Base-by-base conservation (phyloP, 176 grass and related monocot genomes). In the Chloris gayana region DNA sequence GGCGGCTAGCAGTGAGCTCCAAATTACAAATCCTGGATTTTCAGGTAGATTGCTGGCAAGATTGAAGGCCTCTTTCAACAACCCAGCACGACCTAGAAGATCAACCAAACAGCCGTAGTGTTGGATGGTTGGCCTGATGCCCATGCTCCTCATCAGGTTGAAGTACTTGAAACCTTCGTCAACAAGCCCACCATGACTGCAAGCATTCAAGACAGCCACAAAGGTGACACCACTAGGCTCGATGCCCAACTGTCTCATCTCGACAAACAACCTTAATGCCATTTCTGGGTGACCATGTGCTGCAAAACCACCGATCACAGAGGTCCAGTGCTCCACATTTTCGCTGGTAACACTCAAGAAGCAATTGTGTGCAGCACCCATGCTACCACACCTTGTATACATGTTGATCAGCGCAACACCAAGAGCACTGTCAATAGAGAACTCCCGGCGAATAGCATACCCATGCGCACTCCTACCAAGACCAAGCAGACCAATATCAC, bases 61-160 rank as follows among this genome's bases (percentile, higher is more conserved):
- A 11, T 50, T 47, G 14, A 87, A 83, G 33, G 91, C 87, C 72
- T 87, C 76, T 38, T 81, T 47, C 64, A 84, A 68, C 25, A 87
- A 80, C 31, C 87, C 77, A 14, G 76, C 84, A 39, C 81, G 84
- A 15, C 84, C 84, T 44, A 93, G 66, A 33, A 93, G 87, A 78
- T 93, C 87, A 64, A 89, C 77, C 72, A 93, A 78, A 42, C 87
- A 89, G 26, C 91, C 87, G 24, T 89, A 84, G 44, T 93, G 91
- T 21, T 87, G 67, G 60, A 89, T 78, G 11, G 18, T 63, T 41
- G 87, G 73, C 29, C 47, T 86, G 80, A 89, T 77, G 42, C 80
- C 83, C 79, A 69, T 83, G 75, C 70, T 88, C 64, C 65, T 83
- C 88, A 94, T 86, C 37, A 91, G 42, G 42, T 61, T 50, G 60